Evolutionary conservation across 2,329 filamentous ascomycete genomes (phyloP).

Genomic region (Botryosphaeria dothidea): DNA sequence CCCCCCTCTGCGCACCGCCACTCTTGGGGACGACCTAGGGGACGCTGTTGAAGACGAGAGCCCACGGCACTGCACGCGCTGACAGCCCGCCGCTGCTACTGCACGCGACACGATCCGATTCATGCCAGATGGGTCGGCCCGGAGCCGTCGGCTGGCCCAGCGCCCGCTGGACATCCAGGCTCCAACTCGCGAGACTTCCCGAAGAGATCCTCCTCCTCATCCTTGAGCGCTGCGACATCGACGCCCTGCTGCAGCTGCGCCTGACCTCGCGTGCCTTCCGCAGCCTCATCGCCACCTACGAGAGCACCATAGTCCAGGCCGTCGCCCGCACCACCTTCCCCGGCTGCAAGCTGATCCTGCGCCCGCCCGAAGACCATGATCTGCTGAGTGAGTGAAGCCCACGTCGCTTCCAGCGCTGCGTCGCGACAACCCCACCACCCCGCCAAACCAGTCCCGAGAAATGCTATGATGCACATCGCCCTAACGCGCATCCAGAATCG

Average conservation of each 20-base stretch:
- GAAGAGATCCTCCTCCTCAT: conserved; percentile 31
- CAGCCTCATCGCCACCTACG: conserved; percentile 29
- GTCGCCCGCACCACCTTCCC: conserved; percentile 32
- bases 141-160: conserved; percentile 11
- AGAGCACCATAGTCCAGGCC: conserved; percentile 30
- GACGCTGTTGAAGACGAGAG: not conserved
- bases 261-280: conserved; percentile 26
- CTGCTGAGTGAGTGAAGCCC: conserved; percentile 8
- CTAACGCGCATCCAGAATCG: conserved; percentile 1
- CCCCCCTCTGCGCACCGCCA: not conserved
- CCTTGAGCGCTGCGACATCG: conserved; percentile 30
- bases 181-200: conserved; percentile 1
- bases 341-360: conserved; percentile 18
- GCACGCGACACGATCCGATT: not conserved
- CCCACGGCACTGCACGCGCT: not conserved
- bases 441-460: not conserved
- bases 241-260: conserved; percentile 29
- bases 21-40: not conserved
- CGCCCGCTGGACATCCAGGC: conserved; percentile 10
- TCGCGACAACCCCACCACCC: conserved; percentile 4
- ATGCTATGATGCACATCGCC: not conserved
- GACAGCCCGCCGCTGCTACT: too few relatives aligned
- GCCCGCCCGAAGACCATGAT: conserved; percentile 10
- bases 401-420: not conserved
- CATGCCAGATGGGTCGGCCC: conserved; percentile 17